These are phyloP conservation scores for Salix udensis DNA, from an alignment of 345 rosid genomes.

Conservation along the genomic window DNA sequence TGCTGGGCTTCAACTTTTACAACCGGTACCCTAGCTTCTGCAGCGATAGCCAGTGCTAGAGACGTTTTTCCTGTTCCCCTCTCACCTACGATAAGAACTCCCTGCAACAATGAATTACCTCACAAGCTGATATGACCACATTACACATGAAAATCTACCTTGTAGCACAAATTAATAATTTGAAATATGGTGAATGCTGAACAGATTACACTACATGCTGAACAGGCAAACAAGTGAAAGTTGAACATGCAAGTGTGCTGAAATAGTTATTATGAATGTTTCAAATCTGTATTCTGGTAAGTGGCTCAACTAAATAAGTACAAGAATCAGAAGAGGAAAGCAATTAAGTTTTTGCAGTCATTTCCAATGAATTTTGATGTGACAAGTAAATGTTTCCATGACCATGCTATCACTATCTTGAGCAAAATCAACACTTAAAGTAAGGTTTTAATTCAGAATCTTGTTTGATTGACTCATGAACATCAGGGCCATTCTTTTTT, in stretches of 20 bases:
- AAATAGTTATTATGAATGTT: neutral
- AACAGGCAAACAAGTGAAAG: neutral
- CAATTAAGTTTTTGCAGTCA: neutral
- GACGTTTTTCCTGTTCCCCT: slow-evolving; percentile 97
- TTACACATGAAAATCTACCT: neutral
- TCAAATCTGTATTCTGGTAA: neutral
- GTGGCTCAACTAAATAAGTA: neutral
- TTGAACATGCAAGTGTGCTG: neutral
- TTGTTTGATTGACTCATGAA: neutral
- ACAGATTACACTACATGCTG: slow-evolving; percentile 12
- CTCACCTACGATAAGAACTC: slow-evolving; percentile 95
- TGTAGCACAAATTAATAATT: neutral
- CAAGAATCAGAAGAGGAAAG: neutral
- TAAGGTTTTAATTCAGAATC: neutral
- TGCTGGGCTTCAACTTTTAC: slow-evolving; percentile 83
- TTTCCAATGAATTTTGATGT: neutral
- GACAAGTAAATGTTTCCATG: neutral
- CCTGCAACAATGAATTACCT: slow-evolving; percentile 46
- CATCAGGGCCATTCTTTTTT: neutral
- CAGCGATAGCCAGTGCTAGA: slow-evolving; percentile 87
- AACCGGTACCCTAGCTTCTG: slow-evolving; percentile 94
- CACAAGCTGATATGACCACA: slow-evolving; percentile 5
- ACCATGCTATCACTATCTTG: neutral
- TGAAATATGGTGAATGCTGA: neutral
- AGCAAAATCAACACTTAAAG: neutral